phyloP scores from a whole-genome alignment of 116 monocot genomes.

The Cymodocea nodosa region DNA sequence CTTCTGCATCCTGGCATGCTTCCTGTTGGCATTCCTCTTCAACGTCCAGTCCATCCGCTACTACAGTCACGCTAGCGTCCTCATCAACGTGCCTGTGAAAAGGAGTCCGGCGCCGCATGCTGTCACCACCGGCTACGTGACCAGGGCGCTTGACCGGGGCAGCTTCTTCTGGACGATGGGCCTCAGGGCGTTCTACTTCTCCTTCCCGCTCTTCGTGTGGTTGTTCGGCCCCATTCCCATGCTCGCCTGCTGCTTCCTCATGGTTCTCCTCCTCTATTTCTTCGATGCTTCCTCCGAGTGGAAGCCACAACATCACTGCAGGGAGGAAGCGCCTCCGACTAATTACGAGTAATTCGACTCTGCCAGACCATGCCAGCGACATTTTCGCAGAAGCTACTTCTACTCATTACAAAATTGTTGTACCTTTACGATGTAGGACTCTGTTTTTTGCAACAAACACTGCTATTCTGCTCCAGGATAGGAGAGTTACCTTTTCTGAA shows the following conservation, averaged over 20 bases:
- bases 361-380: no score
- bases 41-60: constrained; percentile 73
- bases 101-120: background rate
- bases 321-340: no score
- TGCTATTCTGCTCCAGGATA: no score
- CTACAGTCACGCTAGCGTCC: constrained; percentile 63
- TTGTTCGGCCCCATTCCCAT: constrained; percentile 79
- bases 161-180: constrained; percentile 90
- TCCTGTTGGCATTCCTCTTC: constrained; percentile 72
- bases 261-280: constrained; percentile 49
- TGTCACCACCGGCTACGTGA: constrained; percentile 33
- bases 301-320: no score
- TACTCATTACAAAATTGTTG: no score
- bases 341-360: no score
- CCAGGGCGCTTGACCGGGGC: constrained; percentile 30
- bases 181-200: constrained; percentile 60
- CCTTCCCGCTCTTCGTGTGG: constrained; percentile 72
- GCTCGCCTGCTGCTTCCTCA: constrained; percentile 24
- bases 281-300: constrained; percentile 34
- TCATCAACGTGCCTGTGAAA: constrained; percentile 54
- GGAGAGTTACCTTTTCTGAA: no score
- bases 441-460: no score
- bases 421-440: no score
- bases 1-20: constrained; percentile 68
- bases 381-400: no score